Evolutionary conservation across 257 asterid genomes (phyloP), one percentile per base, ranked within the genome.

Genomic region (Fraxinus anomala): DNA sequence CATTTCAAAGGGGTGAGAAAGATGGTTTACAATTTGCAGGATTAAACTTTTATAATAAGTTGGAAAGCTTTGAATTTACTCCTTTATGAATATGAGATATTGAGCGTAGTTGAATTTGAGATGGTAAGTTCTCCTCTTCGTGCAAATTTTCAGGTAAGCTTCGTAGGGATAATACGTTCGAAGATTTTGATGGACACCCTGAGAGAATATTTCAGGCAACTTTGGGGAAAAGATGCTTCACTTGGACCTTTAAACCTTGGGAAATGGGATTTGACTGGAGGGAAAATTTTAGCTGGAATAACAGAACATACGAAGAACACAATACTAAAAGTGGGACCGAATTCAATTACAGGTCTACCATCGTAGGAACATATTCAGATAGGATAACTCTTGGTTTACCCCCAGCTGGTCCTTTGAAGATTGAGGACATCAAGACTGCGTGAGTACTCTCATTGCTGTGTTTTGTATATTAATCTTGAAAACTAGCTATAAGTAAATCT

Each of bases 351-450:
- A 86, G 74, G 44, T 28, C 89, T 23, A 83, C 63, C 78, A 23
- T 9, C 59, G 30, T 77, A 26, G 94, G 91, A 73, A 70, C 84
- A 72, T 84, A 65, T 78, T 86, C 88, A 61, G 93, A 94, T 78
- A 88, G 97, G 79, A 75, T 82, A 85, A 81, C 82, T 80, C 97
- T 94, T 33, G 96, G 94, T 85, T 83, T 94, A 71, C 97, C 98
- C 28, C 77, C 82, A 59, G 73, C 79, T 23, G 97, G 98, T 76
- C 93, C 91, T 49, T 78, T 94, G 88, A 87, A 81, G 82, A 88
- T 94, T 19, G 88, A 89, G 82, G 97, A 92, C 65, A 93, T 94
- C 82, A 94, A 94, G 88, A 80, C 89, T 82, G 98, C 98, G 98
- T 94, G 87, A 92, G 97, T 89, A 56, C 78, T 23, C 79, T 61